These are phyloP conservation scores for Paspalum vaginatum DNA, from an alignment of 176 grass and related monocot species.

Conservation along the genomic window DNA sequence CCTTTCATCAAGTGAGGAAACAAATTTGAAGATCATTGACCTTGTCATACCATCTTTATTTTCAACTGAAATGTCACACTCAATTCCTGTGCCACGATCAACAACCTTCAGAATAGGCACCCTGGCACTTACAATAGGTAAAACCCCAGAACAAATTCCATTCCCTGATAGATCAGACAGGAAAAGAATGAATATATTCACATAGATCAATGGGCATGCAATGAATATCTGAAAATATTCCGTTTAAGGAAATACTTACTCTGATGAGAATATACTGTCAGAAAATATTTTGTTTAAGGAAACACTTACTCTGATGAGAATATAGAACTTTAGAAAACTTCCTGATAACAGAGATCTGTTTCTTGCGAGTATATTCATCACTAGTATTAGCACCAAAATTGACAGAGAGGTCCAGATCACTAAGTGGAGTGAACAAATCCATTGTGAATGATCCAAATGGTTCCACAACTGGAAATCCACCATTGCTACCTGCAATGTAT, in stretches of 20 bases:
- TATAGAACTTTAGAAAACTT: constrained; percentile 72
- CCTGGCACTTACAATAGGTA: constrained; percentile 70
- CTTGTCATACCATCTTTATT: constrained; percentile 96
- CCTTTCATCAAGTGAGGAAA: constrained; percentile 85
- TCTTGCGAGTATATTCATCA: constrained; percentile 44
- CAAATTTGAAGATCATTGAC: constrained; percentile 62
- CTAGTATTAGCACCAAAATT: constrained; percentile 59
- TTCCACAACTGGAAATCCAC: constrained; percentile 65
- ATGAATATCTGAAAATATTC: constrained; percentile 11
- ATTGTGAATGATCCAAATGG: constrained; percentile 96
- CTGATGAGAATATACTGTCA: constrained; percentile 62
- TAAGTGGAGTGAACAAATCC: constrained; percentile 81
- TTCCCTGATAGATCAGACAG: constrained; percentile 43
- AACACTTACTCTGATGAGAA: constrained; percentile 75
- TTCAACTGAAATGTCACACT: constrained; percentile 87
- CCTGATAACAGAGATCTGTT: constrained; percentile 62
- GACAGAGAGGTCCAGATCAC: constrained; percentile 90
- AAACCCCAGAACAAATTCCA: constrained; percentile 62
- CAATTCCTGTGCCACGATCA: constrained; percentile 64
- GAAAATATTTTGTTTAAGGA: constrained; percentile 8
- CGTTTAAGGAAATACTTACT: constrained; percentile 55
- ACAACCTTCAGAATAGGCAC: constrained; percentile 88
- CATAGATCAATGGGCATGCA: not conserved
- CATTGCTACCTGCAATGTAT: constrained; percentile 54
- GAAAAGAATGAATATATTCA: constrained; percentile 6